These are phyloP conservation scores for Coprinopsis marcescibilis DNA, from an alignment of 768 basidiomycete genomes.

Conservation along the genomic window DNA sequence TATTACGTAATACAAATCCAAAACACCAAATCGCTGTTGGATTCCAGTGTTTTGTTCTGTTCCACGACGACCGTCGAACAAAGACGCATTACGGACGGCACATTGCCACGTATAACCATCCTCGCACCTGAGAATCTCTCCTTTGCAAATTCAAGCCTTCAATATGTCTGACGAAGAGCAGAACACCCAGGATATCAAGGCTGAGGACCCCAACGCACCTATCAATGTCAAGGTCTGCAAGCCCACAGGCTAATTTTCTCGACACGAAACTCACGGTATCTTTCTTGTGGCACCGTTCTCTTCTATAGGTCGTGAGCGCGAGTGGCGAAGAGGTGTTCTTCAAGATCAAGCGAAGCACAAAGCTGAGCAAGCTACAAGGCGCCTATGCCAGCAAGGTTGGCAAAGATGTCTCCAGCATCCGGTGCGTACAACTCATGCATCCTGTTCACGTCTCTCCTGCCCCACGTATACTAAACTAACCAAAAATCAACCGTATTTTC, in stretches of 20 bases:
- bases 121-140: not conserved
- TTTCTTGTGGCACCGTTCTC: constrained; percentile 8
- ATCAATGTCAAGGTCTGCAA: constrained; percentile 71
- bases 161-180: constrained; percentile 54
- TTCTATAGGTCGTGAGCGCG: constrained; percentile 61
- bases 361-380: constrained; percentile 85
- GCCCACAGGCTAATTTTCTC: not conserved
- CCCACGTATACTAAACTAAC: constrained; percentile 4
- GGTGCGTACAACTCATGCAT: constrained; percentile 44
- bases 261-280: constrained; percentile 1
- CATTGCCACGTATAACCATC: too few relatives aligned
- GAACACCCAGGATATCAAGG: constrained; percentile 38
- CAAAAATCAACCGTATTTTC: constrained; percentile 6
- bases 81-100: not conserved
- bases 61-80: too few relatives aligned
- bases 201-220: constrained; percentile 53
- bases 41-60: too few relatives aligned
- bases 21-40: too few relatives aligned
- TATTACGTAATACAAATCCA: too few relatives aligned
- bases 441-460: constrained; percentile 6
- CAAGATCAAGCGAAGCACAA: constrained; percentile 94
- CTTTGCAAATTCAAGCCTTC: not conserved
- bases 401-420: constrained; percentile 81
- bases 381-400: constrained; percentile 93
- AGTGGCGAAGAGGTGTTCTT: constrained; percentile 89